Base-by-base conservation (phyloP, 768 basidiomycete genomes). In the Suillus sp. region DNA sequence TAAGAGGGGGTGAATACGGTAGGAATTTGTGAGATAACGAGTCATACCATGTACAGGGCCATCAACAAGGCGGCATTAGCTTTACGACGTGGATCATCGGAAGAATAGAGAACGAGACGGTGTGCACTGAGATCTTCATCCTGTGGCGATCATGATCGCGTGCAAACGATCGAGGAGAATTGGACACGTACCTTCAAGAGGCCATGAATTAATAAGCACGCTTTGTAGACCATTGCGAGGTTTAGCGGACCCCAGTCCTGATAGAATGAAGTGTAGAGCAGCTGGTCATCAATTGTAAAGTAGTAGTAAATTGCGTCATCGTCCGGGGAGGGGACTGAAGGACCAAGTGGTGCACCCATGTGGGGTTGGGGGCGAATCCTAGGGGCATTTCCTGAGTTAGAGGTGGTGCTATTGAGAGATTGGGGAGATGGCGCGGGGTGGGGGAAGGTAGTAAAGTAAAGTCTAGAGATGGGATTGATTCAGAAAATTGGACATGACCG, bases 11-110 rank as follows among this genome's bases (percentile, higher is more conserved):
- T 69, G 63, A 73, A 59, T 66, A 68, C 18, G 62, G 62, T 27
- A 68, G 50, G 51, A 45, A 53, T 63, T 59, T 30, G 16, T 42
- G 25, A 54, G 53, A 64, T 42, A 53, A 55, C 27, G 38, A 42
- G 53, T 83, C 94, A 65, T 70, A 98, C 96, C 57, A 92, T 87
- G 74, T 94, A 99, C 53, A 99, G 85, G 13, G 95, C 90, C 81
- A 98, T 92, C 32, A 99, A 79, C n/a, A 99, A 78, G 1, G 95
- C 95, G 6, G 96, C 93, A 71, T 98, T 99, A 7, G 95, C 93
- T 74, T 98, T 99, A 67, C 84, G 82, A 69, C 87, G 86, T 7
- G 95, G 89, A 69, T 95, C 92, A 71, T 87, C 84, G 22, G 92
- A 90, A 14, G 95, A 90, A 77, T 96, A 99, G 18, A 99, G 81